Evolutionary conservation across 768 basidiomycete species (phyloP), one percentile per base, ranked within the genome.

Genomic region (Serendipita sp.): DNA sequence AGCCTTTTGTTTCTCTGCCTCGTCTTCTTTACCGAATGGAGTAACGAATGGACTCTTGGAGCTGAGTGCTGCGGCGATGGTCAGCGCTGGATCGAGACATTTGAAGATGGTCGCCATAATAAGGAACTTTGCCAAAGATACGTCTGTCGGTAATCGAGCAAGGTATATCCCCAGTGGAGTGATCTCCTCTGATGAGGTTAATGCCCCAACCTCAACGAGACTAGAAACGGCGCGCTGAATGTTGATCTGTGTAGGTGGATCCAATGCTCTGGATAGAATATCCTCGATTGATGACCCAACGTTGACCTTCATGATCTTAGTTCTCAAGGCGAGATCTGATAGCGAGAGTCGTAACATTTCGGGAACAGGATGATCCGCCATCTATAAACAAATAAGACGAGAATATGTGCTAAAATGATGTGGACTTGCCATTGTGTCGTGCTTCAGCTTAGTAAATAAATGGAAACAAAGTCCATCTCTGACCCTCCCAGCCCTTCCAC

Each of bases 291-390:
- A 86, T 10, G 78, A 75, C 5, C 89, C 93, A 37, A 94, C 73
- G 66, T 87, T 89, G 51, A 96, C 80, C 71, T 89, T 91, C 82
- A 98, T 86, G 65, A 95, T 95, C 76, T 94, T 94, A 74, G 89
- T 94, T 63, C 90, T 84, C 63, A 95, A 78, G 0, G 89, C 89
- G 35, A 99, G 81, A 71, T 97, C 92, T 38, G 93, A 92, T 30
- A 98, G 76, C 69, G 93, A 94, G 3, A 98, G 77, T 24, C 95
- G 84, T 78, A 89, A 84, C 83, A 99, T 99, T 75, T 99, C 95
- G 1, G 95, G 95, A 38, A 92, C 81, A 3, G 93, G 93, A 71
- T 89, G 85, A 15, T 92, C 90, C 2, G 86, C 84, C 78, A 98
- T 81, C 92, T 95, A 67, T 8, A 24, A 10, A 34, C n/a, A 60